Conservation (phyloP, 2,329 filamentous ascomycete species). For the Paecilomyces sp. region DNA sequence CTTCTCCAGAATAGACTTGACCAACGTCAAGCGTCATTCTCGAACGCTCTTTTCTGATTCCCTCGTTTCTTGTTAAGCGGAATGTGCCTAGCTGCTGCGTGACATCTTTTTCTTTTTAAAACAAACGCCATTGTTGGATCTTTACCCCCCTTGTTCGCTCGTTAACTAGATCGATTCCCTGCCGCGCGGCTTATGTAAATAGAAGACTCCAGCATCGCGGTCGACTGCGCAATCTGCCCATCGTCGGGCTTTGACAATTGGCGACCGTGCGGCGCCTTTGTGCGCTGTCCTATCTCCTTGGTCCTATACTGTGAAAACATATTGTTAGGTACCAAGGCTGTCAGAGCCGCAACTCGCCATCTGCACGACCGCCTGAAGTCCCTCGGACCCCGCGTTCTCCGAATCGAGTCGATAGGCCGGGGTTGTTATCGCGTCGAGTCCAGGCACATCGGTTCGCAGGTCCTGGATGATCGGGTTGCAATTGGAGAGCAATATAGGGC, state of each 20-base stretch:
- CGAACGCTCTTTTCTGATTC: neutral
- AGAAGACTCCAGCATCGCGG: neutral
- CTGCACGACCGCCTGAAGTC: neutral
- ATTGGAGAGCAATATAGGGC: neutral
- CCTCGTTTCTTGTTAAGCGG: neutral
- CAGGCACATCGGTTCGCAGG: neutral
- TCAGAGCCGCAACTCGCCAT: neutral
- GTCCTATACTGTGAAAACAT: neutral
- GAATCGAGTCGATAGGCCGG: neutral
- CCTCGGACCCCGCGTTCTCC: neutral
- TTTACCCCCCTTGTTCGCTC: neutral
- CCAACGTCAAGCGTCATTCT: neutral
- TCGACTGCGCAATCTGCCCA: neutral
- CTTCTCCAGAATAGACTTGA: neutral
- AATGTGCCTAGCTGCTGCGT: neutral
- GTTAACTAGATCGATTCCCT: neutral
- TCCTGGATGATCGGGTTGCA: neutral
- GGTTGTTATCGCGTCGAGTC: neutral
- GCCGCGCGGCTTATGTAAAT: neutral
- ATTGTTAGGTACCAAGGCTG: neutral
- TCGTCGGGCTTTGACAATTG: neutral
- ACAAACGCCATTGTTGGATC: neutral
- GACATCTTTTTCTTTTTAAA: neutral
- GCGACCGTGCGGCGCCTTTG: neutral
- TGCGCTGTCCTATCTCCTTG: neutral